A percentile compares a stretch with the other conserved stretches of the same genome.
phyloP scores from a whole-genome alignment of 1,284 basidiomycete genomes.

The Cerioporus squamosus region DNA sequence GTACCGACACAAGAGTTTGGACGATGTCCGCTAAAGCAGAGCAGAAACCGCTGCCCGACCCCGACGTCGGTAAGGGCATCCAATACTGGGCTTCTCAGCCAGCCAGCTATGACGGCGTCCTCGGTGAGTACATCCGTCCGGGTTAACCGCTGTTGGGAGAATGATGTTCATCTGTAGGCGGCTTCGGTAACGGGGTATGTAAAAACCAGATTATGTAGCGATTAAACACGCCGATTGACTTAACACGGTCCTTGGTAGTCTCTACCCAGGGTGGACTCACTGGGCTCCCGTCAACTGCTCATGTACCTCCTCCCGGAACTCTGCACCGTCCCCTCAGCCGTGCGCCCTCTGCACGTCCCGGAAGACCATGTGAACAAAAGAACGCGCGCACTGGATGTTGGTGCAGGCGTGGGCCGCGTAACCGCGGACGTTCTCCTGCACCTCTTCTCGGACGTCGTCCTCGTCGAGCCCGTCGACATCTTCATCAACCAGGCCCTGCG shows the following conservation, averaged over 20 bases:
- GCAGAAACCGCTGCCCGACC: constrained; percentile 33
- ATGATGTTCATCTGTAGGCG: constrained; percentile 49
- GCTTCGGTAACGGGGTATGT: constrained; percentile 73
- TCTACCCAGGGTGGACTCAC: constrained; percentile 85
- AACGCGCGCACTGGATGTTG: constrained; percentile 85
- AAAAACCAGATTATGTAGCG: not conserved
- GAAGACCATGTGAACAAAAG: constrained; percentile 37
- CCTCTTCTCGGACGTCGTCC: constrained; percentile 82
- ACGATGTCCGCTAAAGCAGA: constrained; percentile 6
- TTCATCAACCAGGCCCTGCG: constrained; percentile 77
- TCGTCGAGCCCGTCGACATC: constrained; percentile 83
- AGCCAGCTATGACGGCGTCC: constrained; percentile 75
- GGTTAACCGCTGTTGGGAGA: not conserved
- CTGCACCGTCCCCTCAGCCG: constrained; percentile 73
- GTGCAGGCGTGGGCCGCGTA: constrained; percentile 90
- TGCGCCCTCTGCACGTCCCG: constrained; percentile 39
- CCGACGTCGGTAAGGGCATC: constrained; percentile 68
- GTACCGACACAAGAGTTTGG: not conserved
- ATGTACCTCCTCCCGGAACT: constrained; percentile 81
- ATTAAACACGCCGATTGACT: not conserved
- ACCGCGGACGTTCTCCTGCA: constrained; percentile 85
- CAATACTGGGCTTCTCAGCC: constrained; percentile 79
- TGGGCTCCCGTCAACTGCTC: constrained; percentile 87
- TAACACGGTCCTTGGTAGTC: constrained; percentile 50
- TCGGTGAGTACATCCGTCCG: constrained; percentile 44